phyloP scores from a whole-genome alignment of 2,329 filamentous ascomycete genomes.

The Epichloe gansuensis region DNA sequence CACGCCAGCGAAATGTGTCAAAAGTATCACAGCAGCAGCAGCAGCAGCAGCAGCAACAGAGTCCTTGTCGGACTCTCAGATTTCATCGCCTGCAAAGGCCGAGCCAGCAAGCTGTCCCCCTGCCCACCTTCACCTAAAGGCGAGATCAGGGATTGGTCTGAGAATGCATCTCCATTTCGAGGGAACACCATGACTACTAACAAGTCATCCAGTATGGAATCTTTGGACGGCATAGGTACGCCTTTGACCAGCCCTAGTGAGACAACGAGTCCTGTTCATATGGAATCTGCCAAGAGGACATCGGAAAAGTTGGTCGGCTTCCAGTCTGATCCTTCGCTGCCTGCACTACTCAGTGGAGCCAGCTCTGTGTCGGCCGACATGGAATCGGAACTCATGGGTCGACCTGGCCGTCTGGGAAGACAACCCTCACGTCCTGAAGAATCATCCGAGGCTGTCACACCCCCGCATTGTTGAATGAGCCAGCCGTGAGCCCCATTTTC shows the following conservation, averaged over 20 bases:
- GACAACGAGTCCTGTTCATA: conserved; percentile 34
- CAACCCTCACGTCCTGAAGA: conserved; percentile 32
- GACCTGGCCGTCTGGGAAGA: conserved; percentile 20
- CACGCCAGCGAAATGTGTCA: not conserved
- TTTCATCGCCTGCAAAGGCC: not conserved
- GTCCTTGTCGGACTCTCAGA: not conserved
- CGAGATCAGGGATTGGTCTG: conserved; percentile 18
- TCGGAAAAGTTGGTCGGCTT: conserved; percentile 39
- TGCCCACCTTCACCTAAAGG: conserved; percentile 34
- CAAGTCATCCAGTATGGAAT: conserved; percentile 40
- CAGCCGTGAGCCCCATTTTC: conserved; percentile 29
- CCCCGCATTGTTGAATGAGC: conserved; percentile 39
- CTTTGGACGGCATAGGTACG: conserved; percentile 34
- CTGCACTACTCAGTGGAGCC: conserved; percentile 49
- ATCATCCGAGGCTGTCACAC: conserved; percentile 42
- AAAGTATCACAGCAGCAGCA: not conserved
- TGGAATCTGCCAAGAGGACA: conserved; percentile 27
- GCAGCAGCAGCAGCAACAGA: not conserved
- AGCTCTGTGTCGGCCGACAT: conserved; percentile 52
- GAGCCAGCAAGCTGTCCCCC: conserved; percentile 21
- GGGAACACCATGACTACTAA: conserved; percentile 31
- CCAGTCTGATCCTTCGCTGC: conserved; percentile 52
- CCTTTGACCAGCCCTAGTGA: conserved; percentile 45
- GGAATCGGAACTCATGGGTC: conserved; percentile 40
- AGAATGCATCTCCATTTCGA: conserved; percentile 22